These are phyloP conservation scores for Monosporascus sp. DNA, from an alignment of 2,329 filamentous ascomycete species.

Conservation along the genomic window DNA sequence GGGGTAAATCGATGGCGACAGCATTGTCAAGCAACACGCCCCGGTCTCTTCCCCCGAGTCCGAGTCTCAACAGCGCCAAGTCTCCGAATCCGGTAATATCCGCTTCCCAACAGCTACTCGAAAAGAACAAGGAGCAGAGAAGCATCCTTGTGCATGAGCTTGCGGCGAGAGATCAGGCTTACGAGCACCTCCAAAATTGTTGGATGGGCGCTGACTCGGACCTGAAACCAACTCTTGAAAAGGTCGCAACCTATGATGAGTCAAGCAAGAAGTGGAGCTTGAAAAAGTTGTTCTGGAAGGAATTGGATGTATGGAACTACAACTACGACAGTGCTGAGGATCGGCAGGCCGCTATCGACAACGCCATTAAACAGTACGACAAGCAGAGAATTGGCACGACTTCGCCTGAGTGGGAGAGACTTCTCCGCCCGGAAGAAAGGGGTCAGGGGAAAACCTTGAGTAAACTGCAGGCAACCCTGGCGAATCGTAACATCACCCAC, in stretches of 20 bases:
- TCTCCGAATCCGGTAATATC: constrained; percentile 50
- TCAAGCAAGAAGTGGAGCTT: constrained; percentile 49
- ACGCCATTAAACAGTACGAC: constrained; percentile 56
- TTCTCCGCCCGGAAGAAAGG: constrained; percentile 53
- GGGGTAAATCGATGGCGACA: constrained; percentile 37
- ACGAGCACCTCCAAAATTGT: constrained; percentile 43
- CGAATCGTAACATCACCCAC: constrained; percentile 43
- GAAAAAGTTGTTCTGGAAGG: constrained; percentile 55
- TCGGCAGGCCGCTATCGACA: constrained; percentile 56
- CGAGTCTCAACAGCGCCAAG: constrained; percentile 47
- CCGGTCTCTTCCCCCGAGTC: constrained; percentile 48
- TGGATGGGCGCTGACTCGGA: constrained; percentile 51
- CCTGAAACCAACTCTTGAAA: constrained; percentile 48
- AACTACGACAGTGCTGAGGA: constrained; percentile 49
- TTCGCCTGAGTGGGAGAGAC: constrained; percentile 56
- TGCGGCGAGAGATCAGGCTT: constrained; percentile 47
- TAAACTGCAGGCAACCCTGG: constrained; percentile 55
- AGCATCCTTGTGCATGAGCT: constrained; percentile 56
- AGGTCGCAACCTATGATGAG: constrained; percentile 50
- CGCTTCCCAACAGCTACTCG: constrained; percentile 45
- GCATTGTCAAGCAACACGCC: constrained; percentile 36
- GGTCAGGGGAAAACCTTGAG: constrained; percentile 57
- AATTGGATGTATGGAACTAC: constrained; percentile 60
- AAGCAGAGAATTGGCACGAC: constrained; percentile 50
- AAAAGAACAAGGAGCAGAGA: constrained; percentile 49